Base-by-base conservation (phyloP, 192 early-diverging fungal genomes). In the Radiomyces spectabilis region DNA sequence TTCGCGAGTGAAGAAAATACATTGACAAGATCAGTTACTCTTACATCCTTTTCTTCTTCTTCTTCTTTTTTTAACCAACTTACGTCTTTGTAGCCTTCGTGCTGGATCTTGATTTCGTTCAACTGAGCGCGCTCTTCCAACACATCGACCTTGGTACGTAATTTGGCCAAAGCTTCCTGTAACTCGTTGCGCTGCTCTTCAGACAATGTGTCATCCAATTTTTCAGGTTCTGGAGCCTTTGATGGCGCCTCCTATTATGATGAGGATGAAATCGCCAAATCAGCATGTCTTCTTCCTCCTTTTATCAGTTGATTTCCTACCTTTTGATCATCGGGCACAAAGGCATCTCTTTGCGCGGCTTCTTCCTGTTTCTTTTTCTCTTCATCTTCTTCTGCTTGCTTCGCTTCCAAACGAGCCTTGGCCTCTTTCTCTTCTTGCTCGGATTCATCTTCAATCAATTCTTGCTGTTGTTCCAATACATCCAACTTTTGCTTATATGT, bases 381-480 rank as follows among this genome's bases (percentile, higher is more conserved):
- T 12, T 38, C 52, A n/a, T 42, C 52, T 21, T 48, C 45, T 16
- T 48, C 15, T 16, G 45, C 59, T 43, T 85, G 78, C 60, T 84
- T 81, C 32, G 69, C 76, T 33, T 79, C 76, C 61, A 74, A 73
- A 50, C 69, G 68, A 6, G 75, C 81, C 57, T 71, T 66, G 30
- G 78, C 74, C 43, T 76, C 79, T 65, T 85, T 77, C 57, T 89
- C 79, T 51, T 92, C 91, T 71, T 98, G 91, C 48, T 85, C 92
- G 37, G 83, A 77, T 69, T 98, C 95, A 55, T 96, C 93, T 57
- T 87, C 88, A 58, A 98, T 96, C 51, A 98, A 76, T 61, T 98
- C 94, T 68, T 98, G 89, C 71, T 98, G 95, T 68, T 98, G 85
- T 53, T 94, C 85, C 44, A 98, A 65, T 29, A 96, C 91, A 50